phyloP scores from a whole-genome alignment of 2,329 filamentous ascomycete species.

The Zarea fungicola region DNA sequence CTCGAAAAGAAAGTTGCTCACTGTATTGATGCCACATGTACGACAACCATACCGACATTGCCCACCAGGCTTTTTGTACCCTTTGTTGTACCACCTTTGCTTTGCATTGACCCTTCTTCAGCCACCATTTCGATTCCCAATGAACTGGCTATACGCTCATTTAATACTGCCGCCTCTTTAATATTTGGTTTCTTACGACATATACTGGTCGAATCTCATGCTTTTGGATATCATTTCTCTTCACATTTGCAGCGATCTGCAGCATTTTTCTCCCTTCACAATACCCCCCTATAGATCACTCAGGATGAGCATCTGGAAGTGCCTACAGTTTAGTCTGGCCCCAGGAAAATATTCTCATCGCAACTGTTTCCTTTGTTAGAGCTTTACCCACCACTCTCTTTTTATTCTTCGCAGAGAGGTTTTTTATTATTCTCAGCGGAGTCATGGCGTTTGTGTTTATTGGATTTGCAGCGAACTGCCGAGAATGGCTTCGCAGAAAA shows the following conservation, averaged over 20 bases:
- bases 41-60: neutral
- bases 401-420: neutral
- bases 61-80: neutral
- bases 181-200: constrained; percentile 11
- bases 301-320: neutral
- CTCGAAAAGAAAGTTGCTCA: neutral
- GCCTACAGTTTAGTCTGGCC: neutral
- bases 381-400: constrained; percentile 5
- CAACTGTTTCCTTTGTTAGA: constrained; percentile 11
- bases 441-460: constrained; percentile 4
- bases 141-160: constrained; percentile 7
- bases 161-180: constrained; percentile 8
- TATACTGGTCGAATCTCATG: neutral
- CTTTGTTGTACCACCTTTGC: constrained; percentile 2
- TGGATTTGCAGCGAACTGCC: neutral
- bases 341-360: neutral
- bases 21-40: neutral
- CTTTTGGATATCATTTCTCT: constrained; percentile 8
- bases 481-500: neutral
- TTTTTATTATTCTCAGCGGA: neutral
- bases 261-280: neutral
- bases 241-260: constrained; percentile 11
- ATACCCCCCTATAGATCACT: constrained; percentile 14
- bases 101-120: neutral
- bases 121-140: neutral